Conservation (phyloP, 371 early-diverging fungal species). For the Apophysomyces ossiformis region DNA sequence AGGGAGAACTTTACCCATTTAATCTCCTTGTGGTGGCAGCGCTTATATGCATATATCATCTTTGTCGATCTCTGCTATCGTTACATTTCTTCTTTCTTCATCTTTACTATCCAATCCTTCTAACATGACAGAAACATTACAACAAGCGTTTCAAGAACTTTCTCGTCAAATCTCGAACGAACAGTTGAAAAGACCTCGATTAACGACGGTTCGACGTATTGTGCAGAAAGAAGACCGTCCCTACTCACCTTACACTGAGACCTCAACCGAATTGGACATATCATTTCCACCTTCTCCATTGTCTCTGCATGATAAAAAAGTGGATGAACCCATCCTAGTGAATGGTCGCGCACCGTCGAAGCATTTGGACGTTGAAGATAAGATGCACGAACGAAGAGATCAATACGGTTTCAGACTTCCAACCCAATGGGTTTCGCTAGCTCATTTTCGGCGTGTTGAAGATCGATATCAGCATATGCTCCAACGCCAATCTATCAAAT, state of each 20-base stretch:
- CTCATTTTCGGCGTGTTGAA: conserved; percentile 57
- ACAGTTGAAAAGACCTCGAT: neutral
- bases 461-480: conserved; percentile 52
- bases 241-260: neutral
- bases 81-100: too few relatives aligned
- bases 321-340: neutral
- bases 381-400: conserved; percentile 42
- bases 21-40: neutral
- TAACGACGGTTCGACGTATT: neutral
- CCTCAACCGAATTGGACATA: neutral
- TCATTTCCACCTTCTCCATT: neutral
- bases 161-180: neutral
- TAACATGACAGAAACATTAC: neutral
- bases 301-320: neutral
- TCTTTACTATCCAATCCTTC: neutral
- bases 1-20: neutral
- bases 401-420: conserved; percentile 67
- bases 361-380: neutral
- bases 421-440: conserved; percentile 55
- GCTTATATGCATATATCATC: neutral
- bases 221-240: conserved; percentile 1
- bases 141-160: neutral
- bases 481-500: conserved; percentile 53
- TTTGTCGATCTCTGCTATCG: too few relatives aligned
- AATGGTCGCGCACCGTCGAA: neutral